Conservation (phyloP, 1,284 basidiomycete species). For the Rhodotorula sp. region DNA sequence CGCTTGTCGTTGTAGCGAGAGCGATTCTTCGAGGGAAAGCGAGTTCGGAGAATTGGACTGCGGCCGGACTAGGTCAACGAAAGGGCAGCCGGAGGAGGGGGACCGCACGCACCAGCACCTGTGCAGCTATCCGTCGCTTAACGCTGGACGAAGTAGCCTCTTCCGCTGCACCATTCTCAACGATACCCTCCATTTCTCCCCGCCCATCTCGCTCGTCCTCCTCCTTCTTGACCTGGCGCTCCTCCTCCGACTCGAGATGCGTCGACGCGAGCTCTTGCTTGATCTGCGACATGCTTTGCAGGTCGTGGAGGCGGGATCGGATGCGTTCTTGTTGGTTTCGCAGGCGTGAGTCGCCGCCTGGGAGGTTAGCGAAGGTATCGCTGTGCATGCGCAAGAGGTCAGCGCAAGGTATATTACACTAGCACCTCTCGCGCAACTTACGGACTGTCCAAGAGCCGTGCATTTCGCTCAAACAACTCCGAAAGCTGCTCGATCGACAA, state of each 20-base stretch:
- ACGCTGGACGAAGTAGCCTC: slow-evolving; percentile 18
- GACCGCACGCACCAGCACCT: slow-evolving; percentile 13
- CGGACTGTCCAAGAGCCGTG: slow-evolving; percentile 24
- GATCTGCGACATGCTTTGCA: slow-evolving; percentile 15
- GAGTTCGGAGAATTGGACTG: slow-evolving; percentile 4
- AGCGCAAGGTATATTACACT: neutral
- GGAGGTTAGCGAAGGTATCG: slow-evolving; percentile 15
- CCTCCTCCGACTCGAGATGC: slow-evolving; percentile 5
- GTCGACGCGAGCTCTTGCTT: slow-evolving; percentile 23
- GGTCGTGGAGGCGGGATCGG: slow-evolving; percentile 18
- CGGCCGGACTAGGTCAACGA: neutral
- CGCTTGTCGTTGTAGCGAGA: slow-evolving; percentile 26
- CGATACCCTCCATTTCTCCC: neutral
- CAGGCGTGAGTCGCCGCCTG: slow-evolving; percentile 29
- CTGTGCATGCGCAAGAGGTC: neutral
- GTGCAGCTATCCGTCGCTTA: slow-evolving; percentile 28
- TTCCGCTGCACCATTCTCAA: neutral
- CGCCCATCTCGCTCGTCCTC: neutral
- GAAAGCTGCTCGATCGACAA: slow-evolving; percentile 23
- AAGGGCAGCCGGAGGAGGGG: neutral
- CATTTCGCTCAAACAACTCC: slow-evolving; percentile 21
- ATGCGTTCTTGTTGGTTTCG: slow-evolving; percentile 22
- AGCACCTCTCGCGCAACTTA: neutral
- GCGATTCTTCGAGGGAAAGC: slow-evolving; percentile 30
- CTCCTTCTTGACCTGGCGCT: neutral